Evolutionary conservation across 148 eudicot species (phyloP), one percentile per base, ranked within the genome.

Genomic region (Cornus controversa): DNA sequence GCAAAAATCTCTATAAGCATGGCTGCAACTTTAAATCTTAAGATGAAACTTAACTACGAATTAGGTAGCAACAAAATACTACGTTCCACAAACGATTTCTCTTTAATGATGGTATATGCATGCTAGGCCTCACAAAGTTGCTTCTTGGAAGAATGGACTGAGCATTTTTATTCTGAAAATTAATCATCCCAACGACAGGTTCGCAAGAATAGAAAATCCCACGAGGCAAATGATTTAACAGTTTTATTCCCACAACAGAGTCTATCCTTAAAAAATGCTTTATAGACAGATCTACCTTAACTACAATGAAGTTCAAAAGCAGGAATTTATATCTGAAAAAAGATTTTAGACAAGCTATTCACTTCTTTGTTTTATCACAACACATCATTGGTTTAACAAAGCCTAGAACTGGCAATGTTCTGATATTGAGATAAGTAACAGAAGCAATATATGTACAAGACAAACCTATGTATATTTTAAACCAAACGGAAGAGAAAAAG

Each of bases 371-470:
- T 75, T 80, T 88, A 73, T 76, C 85, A 76, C 77, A 57, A 54
- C 77, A 77, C 24, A 87, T 67, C 83, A 81, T 26, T 25, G 75
- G 29, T 79, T 84, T 78, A 60, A 82, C 72, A 79, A 63, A 74
- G 53, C 84, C 88, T 31, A 73, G 27, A 45, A 85, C 50, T 27
- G 96, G 91, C 40, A 36, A 72, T 13, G 96, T 90, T 45, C 84
- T 85, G 73, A 86, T 78, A 80, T 85, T 85, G 50, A 83, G 81
- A 88, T 78, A 82, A 16, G 90, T 89, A 71, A 85, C 90, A 60
- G 36, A 74, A 85, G 89, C 72, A 73, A 91, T 86, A 78, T 87
- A 89, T 76, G 81, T 87, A 85, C 90, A 89, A 78, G 90, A 77
- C 70, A 89, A n/a, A 69, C 71, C 84, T 67, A 88, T 42, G 75